Evolutionary conservation across 73 alveolate species (phyloP), one percentile per base, ranked within the genome.

Genomic region (Paramecium bursaria): DNA sequence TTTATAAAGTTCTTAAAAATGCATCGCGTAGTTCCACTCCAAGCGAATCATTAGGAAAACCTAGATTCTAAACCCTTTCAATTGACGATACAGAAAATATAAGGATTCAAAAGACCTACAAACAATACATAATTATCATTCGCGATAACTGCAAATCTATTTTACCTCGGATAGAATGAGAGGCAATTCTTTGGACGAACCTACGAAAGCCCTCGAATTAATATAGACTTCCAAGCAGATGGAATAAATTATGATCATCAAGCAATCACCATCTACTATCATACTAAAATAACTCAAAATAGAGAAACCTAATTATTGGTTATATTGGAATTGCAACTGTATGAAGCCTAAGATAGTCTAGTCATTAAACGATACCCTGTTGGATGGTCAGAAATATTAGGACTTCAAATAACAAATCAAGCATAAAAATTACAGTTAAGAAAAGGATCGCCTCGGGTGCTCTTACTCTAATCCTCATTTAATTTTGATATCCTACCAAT

Each of bases 211-310:
- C 82, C 82, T 39, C 27, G 82, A 5, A 10, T 67, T 21, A 67
- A 31, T 39, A 44, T 67, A 11, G 55, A 35, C 19, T 67, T 67
- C 44, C 60, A 57, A 67, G 60, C 82, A 11, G 82, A 67, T 39
- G 82, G 82, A 67, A 47, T 67, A 27, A 35, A 31, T 67, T 67
- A 67, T 67, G 82, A 67, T 39, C 82, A 67, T 19, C 60, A 53
- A 21, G 23, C 50, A 1, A 35, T 67, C 9, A 42, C 53, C 17
- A 67, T 67, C 1, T 67, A 35, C 44, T 67, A 67, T 42, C 82
- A 67, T 21, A 35, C 82, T 17, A 31, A 47, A 35, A 19, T 67
- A 10, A 15, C 14, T 1, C 33, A 67, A 9, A 67, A 67, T 67
- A 67, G 44, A 14, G 82, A 67, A 1, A 22, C 22, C 11, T 57